Base-by-base conservation (phyloP, 192 early-diverging fungal genomes). In the Backusella australiensis region DNA sequence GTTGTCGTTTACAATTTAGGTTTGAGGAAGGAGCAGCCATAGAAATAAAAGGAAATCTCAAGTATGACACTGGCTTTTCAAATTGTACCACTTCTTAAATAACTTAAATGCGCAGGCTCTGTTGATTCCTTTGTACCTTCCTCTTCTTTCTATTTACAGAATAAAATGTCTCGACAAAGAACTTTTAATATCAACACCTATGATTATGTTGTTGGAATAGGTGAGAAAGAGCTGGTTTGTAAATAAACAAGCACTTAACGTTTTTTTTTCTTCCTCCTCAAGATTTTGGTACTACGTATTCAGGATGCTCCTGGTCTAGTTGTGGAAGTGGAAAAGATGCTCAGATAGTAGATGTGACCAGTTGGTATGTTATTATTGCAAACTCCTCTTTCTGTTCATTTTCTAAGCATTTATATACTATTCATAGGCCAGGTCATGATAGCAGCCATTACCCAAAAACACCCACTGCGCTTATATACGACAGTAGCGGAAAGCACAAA, bases 241-340 rank as follows among this genome's bases (percentile, higher is more conserved):
- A 29, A 12, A 63, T 12, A 63, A 9, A 3, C n/a, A 56, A 56
- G 23, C 7, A 21, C 2, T 21, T 26, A 56, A 9, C 21, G 8
- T 63, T 29, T 63, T 29, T 12, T 14, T 59, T 26, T 6, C 6
- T 63, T 63, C 2, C 2, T 32, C 32, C 32, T 29, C 56, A 63
- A 44, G 56, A 63, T 63, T 63, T 63, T 26, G 56, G 56, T 4
- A 63, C 56, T 63, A 63, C 56, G 26, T 63, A 63, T 63, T 63
- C 56, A 26, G 56, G 56, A 4, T 63, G 56, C n/a, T 63, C 56
- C 56, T 63, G 56, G 56, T 23, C 56, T 14, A 63, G 56, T 14
- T 63, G 56, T 26, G 56, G 56, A 63, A 14, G 56, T 29, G 23
- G 23, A 63, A 63, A 29, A 63, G 56, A 63, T 29, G 56, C 56